phyloP scores from a whole-genome alignment of 164 flowering plant species.

The Dillenia turbinata region DNA sequence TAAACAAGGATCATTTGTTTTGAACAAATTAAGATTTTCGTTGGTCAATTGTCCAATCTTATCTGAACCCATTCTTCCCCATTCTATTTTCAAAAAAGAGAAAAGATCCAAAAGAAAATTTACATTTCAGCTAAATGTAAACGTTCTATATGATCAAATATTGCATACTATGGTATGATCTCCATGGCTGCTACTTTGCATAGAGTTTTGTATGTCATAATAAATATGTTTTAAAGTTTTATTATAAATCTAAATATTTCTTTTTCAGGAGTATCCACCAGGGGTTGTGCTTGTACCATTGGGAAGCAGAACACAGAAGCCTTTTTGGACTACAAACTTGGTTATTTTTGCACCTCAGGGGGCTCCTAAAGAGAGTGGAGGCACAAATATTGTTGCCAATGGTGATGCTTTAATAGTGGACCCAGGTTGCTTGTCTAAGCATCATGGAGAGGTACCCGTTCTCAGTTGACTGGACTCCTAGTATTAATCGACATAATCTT shows the following conservation, averaged over 20 bases:
- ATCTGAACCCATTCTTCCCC: too few relatives aligned
- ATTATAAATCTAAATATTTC: slow-evolving; percentile 1
- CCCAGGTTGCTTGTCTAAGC: slow-evolving; percentile 71
- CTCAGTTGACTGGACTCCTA: too few relatives aligned
- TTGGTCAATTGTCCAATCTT: too few relatives aligned
- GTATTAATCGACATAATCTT: too few relatives aligned
- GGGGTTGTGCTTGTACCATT: slow-evolving; percentile 76
- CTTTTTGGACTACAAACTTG: slow-evolving; percentile 86
- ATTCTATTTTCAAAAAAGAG: too few relatives aligned
- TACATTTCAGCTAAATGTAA: too few relatives aligned
- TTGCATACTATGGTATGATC: too few relatives aligned
- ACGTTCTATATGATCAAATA: too few relatives aligned
- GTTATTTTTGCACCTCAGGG: slow-evolving; percentile 61
- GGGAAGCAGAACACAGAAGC: slow-evolving; percentile 76
- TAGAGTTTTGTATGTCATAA: background rate
- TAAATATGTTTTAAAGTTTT: background rate
- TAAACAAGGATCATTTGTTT: too few relatives aligned
- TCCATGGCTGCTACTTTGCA: too few relatives aligned
- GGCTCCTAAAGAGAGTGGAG: slow-evolving; percentile 18
- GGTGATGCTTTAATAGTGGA: slow-evolving; percentile 93
- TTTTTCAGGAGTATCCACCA: slow-evolving; percentile 86
- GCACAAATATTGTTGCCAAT: slow-evolving; percentile 28
- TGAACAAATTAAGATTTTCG: too few relatives aligned
- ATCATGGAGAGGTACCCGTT: slow-evolving; percentile 56
- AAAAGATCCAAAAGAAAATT: too few relatives aligned